Percentiles rank a stretch among this genome's conserved stretches.
Conservation (phyloP, 371 early-diverging fungal species). For the Mucor sp. region DNA sequence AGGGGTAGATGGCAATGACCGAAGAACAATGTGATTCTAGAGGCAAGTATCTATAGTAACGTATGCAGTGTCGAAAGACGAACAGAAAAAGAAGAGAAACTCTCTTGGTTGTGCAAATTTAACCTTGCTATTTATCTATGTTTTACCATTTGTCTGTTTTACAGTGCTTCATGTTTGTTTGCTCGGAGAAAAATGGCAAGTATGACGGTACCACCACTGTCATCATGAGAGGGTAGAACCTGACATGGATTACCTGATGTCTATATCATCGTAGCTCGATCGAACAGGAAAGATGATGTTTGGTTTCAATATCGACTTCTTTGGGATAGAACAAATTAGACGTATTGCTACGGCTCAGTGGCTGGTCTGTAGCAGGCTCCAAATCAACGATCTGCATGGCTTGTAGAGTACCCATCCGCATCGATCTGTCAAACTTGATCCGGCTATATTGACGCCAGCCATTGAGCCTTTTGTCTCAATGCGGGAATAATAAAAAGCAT, state of each 20-base stretch:
- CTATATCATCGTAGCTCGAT: neutral
- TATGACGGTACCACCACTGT: neutral
- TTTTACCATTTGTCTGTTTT: neutral
- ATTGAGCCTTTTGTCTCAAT: neutral
- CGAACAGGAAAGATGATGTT: neutral
- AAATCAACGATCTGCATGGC: neutral
- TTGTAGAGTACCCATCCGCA: neutral
- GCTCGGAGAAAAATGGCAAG: conserved; percentile 3
- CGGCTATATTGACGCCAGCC: neutral
- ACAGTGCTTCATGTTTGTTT: conserved; percentile 3
- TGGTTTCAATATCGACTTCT: neutral
- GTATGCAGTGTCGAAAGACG: neutral
- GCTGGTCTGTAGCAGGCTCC: neutral
- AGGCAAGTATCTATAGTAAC: neutral
- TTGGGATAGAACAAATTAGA: neutral
- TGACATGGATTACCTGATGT: neutral
- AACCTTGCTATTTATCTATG: conserved; percentile 10
- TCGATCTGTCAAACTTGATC: neutral
- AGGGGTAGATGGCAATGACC: neutral
- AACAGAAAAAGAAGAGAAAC: neutral
- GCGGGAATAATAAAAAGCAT: neutral
- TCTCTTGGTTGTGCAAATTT: neutral
- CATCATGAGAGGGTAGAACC: conserved; percentile 1
- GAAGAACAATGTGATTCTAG: neutral
- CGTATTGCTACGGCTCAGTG: neutral